Conservation (phyloP, 208 protist species). For the Trypanosoma caninum region DNA sequence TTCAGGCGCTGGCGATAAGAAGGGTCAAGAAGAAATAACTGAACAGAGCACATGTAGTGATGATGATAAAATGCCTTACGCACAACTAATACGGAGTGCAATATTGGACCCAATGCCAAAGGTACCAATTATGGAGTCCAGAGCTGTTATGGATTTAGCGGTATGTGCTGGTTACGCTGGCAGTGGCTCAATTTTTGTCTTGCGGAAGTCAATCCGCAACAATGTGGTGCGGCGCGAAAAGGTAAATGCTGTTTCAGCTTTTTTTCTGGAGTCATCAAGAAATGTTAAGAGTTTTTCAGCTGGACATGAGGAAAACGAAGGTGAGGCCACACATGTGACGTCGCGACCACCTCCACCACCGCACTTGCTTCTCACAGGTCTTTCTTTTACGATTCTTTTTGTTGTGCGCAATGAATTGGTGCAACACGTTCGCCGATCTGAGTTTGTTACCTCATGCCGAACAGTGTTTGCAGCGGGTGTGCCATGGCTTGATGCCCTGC, state of each 20-base stretch:
- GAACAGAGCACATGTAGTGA: too few species aligned
- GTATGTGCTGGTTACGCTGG: slow-evolving; percentile 51
- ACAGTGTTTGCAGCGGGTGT: slow-evolving; percentile 61
- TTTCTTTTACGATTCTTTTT: slow-evolving; percentile 74
- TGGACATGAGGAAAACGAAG: slow-evolving; percentile 23
- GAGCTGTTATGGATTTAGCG: slow-evolving; percentile 59
- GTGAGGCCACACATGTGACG: not conserved
- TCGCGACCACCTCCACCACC: not conserved
- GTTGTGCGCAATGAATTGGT: slow-evolving; percentile 59
- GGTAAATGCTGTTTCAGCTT: slow-evolving; percentile 74
- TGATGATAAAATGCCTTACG: slow-evolving; percentile 69
- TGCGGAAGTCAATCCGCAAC: slow-evolving; percentile 67
- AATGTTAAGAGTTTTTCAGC: slow-evolving; percentile 1
- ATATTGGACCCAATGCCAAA: slow-evolving; percentile 52
- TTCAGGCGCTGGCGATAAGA: not conserved
- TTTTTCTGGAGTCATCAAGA: slow-evolving; percentile 38
- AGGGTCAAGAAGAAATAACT: not conserved
- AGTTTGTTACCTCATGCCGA: slow-evolving; percentile 37
- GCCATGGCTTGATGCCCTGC: slow-evolving; percentile 39
- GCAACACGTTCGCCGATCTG: slow-evolving; percentile 65
- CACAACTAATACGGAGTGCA: slow-evolving; percentile 55
- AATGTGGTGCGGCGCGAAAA: slow-evolving; percentile 49
- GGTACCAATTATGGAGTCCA: slow-evolving; percentile 26
- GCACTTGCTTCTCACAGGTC: slow-evolving; percentile 69
- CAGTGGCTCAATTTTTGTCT: slow-evolving; percentile 48